Base-by-base conservation (phyloP, 805 yeast species). In the Zygoascus biomembranicola region DNA sequence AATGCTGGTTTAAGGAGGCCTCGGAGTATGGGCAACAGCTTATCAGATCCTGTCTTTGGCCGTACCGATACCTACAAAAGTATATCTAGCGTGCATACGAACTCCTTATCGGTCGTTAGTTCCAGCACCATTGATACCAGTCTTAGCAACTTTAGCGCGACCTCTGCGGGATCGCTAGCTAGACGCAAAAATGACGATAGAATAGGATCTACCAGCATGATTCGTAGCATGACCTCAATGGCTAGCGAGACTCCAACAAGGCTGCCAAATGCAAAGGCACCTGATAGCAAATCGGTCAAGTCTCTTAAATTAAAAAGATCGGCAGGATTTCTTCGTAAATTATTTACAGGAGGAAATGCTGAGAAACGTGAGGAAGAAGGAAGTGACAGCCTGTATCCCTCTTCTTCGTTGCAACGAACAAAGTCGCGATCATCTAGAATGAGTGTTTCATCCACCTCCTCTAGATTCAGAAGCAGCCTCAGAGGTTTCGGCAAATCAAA, bases 131-230 rank as follows among this genome's bases (percentile, higher is more conserved):
- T 62, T 2, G 58, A 75, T 31, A 73, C 79, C 1, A 63, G 73
- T 9, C 66, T 76, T 69, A 76, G 79, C 37, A 94, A 87, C 65
- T 77, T 86, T 57, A 85, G 94, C 70, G 96, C 96, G 4, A 86
- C 96, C 0, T 84, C 94, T 57, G 95, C 96, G 1, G 95, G 95
- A 0, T 86, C 95, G 32, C 81, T 82, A 55, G 81, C 83, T 47
- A 77, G 95, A 63, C 95, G 88, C 65, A 84, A 78, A 61, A n/a
- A 35, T 13, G 39, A n/a, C 16, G 39, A 35, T 11, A 11, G 8
- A 5, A 4, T 35, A 8, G 39, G 39, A 35, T 35, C 39, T 8
- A 4, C 5, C 16, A 8, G 13, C 8, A 35, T 11, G 39, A 35
- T 4, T 11, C 39, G 13, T 3, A 35, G 39, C 39, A 13, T n/a